A percentile compares a stretch with the other conserved stretches of the same genome.
Evolutionary conservation across 2,329 filamentous ascomycete species (phyloP).

Genomic region (Alternaria sp.): DNA sequence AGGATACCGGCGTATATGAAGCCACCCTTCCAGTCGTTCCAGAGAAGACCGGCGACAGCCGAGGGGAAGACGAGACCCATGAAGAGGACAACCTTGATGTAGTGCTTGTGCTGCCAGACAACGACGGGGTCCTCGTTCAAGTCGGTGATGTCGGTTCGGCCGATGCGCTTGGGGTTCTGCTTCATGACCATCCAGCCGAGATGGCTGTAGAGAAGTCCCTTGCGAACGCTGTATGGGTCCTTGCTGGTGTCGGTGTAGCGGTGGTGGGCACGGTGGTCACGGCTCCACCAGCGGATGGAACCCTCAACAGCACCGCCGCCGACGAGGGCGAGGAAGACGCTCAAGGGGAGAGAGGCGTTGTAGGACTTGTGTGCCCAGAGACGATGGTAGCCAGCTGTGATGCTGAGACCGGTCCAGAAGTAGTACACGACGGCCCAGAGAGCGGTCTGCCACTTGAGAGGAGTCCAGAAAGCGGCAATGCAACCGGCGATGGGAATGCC

Average conservation of each 20-base stretch:
- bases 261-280: conserved; percentile 61
- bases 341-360: conserved; percentile 55
- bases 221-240: conserved; percentile 63
- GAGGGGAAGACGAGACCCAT: conserved; percentile 61
- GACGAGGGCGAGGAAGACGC: conserved; percentile 59
- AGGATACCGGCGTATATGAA: conserved; percentile 63
- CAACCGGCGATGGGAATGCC: conserved; percentile 78
- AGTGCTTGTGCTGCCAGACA: conserved; percentile 61
- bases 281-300: conserved; percentile 61
- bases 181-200: conserved; percentile 64
- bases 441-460: conserved; percentile 75
- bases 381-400: conserved; percentile 69
- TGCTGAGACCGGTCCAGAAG: conserved; percentile 80
- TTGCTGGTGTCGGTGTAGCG: conserved; percentile 63
- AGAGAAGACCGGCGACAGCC: conserved; percentile 58
- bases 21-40: conserved; percentile 61
- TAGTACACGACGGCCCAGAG: conserved; percentile 81
- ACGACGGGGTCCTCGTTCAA: conserved; percentile 62
- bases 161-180: conserved; percentile 63
- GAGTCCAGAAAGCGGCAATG: conserved; percentile 80
- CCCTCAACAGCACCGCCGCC: conserved; percentile 61
- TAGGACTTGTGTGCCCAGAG: conserved; percentile 70
- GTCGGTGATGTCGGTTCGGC: conserved; percentile 61
- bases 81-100: conserved; percentile 58
- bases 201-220: conserved; percentile 62